Conservation (phyloP, 768 basidiomycete genomes). For the Dacryopinax primogenitus region DNA sequence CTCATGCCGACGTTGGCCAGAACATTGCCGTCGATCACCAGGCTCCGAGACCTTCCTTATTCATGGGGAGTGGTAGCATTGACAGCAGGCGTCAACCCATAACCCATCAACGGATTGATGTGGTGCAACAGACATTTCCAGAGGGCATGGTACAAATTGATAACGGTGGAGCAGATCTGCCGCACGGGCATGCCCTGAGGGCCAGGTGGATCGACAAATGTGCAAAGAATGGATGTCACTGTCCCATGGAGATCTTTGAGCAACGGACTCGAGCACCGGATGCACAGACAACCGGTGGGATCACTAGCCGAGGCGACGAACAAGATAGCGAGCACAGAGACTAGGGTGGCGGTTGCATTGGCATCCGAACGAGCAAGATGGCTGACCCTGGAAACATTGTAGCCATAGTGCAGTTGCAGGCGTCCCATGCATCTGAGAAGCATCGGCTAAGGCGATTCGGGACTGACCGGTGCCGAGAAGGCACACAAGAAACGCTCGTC, state of each 20-base stretch:
- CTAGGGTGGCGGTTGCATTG: not conserved
- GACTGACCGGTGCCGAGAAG: not conserved
- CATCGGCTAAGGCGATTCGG: not conserved
- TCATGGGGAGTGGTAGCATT: no score
- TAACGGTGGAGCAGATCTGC: no score
- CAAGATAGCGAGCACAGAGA: not conserved
- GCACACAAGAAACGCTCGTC: not conserved
- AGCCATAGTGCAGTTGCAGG: not conserved
- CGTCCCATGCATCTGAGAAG: not conserved
- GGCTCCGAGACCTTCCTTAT: no score
- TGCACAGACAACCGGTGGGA: not conserved
- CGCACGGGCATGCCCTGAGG: no score
- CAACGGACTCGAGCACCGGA: not conserved
- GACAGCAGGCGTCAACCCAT: no score
- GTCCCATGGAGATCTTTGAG: not conserved
- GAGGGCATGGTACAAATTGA: no score
- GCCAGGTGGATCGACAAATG: not conserved
- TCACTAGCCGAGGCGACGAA: not conserved
- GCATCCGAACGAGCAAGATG: not conserved
- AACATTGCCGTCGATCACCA: no score
- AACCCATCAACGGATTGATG: no score
- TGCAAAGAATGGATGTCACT: not conserved
- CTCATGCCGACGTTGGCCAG: no score
- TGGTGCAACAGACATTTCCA: no score
- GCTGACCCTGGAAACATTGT: not conserved